Evolutionary conservation across 805 yeast genomes (phyloP).

Genomic region (Sugiyamaella americana): DNA sequence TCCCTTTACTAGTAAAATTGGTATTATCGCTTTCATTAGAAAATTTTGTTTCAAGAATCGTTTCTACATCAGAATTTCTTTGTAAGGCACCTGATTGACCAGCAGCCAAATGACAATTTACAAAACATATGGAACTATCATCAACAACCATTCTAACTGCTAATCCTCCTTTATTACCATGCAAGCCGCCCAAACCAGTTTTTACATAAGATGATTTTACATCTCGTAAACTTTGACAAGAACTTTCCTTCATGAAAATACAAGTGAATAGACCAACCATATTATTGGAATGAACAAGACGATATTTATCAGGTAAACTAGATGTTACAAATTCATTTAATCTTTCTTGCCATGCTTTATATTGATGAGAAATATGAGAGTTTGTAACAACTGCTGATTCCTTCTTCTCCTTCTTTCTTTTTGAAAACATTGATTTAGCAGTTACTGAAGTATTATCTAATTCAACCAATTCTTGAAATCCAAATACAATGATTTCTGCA

Average conservation of each 20-base stretch:
- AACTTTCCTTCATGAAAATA: constrained; percentile 55
- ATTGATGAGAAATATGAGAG: constrained; percentile 26
- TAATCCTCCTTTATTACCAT: constrained; percentile 70
- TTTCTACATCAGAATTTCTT: constrained; percentile 79
- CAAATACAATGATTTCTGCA: constrained; percentile 73
- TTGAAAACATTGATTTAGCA: constrained; percentile 38
- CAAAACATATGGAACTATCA: constrained; percentile 67
- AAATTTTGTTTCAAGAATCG: constrained; percentile 45
- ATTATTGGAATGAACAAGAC: constrained; percentile 66
- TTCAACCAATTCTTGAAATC: constrained; percentile 86
- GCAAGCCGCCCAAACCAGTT: constrained; percentile 91
- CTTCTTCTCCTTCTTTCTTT: constrained; percentile 48
- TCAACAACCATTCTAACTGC: constrained; percentile 62
- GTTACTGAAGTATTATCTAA: constrained; percentile 77
- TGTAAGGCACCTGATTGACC: constrained; percentile 78
- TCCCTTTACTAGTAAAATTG: constrained; percentile 16
- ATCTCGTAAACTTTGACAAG: constrained; percentile 47
- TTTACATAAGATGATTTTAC: constrained; percentile 73
- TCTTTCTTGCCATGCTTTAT: constrained; percentile 31
- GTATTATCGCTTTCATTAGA: constrained; percentile 16
- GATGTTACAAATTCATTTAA: constrained; percentile 18
- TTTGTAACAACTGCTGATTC: constrained; percentile 30
- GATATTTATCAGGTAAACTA: constrained; percentile 35
- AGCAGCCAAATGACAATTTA: constrained; percentile 89
- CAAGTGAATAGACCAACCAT: constrained; percentile 78